Conservation (phyloP, 305 asterid species). For the Rubia peregrina region DNA sequence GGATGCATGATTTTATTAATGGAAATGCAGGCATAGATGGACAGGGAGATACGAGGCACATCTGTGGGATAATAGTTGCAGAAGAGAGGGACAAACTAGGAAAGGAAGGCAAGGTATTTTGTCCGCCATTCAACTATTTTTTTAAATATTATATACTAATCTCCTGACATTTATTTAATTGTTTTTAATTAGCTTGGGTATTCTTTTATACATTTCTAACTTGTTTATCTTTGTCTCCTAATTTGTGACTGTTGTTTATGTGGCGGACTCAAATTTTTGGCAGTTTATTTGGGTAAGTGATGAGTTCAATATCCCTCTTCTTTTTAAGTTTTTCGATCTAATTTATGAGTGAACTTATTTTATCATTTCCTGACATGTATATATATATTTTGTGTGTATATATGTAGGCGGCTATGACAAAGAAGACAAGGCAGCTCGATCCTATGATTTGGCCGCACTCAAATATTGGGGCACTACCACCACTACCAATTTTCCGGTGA, state of each 20-base stretch:
- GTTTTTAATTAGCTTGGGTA: neutral
- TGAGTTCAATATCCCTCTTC: neutral
- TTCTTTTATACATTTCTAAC: constrained; percentile 12
- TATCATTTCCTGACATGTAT: neutral
- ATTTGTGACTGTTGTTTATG: constrained; percentile 16
- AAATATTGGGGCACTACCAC: constrained; percentile 86
- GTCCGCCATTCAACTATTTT: constrained; percentile 30
- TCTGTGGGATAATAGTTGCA: constrained; percentile 84
- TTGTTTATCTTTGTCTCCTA: constrained; percentile 25
- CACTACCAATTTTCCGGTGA: constrained; percentile 78
- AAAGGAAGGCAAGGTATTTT: constrained; percentile 90
- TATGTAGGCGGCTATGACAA: constrained; percentile 77
- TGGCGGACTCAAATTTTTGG: constrained; percentile 23
- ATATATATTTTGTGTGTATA: neutral
- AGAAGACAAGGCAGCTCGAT: constrained; percentile 84
- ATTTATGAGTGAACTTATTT: neutral
- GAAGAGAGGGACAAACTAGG: constrained; percentile 96
- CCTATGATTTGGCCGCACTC: constrained; percentile 81
- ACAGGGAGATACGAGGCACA: constrained; percentile 84
- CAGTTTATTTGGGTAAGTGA: constrained; percentile 85
- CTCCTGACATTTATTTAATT: neutral
- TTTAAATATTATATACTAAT: neutral
- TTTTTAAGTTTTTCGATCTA: neutral
- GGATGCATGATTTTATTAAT: neutral
- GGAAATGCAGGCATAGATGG: constrained; percentile 60